Evolutionary conservation across 768 basidiomycete genomes (phyloP).

Genomic region (Termitomyces sp.): DNA sequence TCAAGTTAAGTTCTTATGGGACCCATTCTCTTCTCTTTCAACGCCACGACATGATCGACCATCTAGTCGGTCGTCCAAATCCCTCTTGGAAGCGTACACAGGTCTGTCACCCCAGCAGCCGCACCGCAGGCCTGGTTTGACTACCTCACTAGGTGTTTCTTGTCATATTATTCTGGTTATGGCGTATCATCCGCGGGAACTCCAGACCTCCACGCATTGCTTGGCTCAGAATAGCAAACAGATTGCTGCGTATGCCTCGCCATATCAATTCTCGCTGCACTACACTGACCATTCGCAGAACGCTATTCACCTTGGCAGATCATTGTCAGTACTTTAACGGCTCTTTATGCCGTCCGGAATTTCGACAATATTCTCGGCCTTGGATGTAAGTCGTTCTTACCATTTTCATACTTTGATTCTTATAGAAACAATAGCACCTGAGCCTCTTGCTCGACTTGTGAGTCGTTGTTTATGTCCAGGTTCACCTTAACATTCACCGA

Average conservation of each 20-base stretch:
- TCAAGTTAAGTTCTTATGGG: background rate
- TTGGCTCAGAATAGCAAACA: slow-evolving; percentile 57
- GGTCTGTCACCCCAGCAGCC: slow-evolving; percentile 30
- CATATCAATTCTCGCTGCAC: background rate
- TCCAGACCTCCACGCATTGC: slow-evolving; percentile 60
- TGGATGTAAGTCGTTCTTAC: slow-evolving; percentile 47
- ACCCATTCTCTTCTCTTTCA: slow-evolving; percentile 1
- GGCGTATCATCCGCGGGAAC: slow-evolving; percentile 65
- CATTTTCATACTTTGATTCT: background rate
- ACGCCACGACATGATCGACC: slow-evolving; percentile 75
- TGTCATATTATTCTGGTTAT: slow-evolving; percentile 89
- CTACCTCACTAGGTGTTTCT: slow-evolving; percentile 63
- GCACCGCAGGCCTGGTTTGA: background rate
- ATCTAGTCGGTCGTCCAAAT: slow-evolving; percentile 81
- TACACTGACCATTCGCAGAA: slow-evolving; percentile 31
- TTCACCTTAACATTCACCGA: background rate
- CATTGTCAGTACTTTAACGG: slow-evolving; percentile 78
- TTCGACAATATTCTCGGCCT: slow-evolving; percentile 83
- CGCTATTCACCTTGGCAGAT: slow-evolving; percentile 97
- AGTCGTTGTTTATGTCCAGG: slow-evolving; percentile 18
- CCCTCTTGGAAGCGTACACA: slow-evolving; percentile 88
- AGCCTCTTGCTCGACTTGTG: slow-evolving; percentile 86
- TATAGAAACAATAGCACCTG: slow-evolving; percentile 58
- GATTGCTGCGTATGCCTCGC: slow-evolving; percentile 45
- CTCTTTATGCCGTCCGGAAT: slow-evolving; percentile 79